Evolutionary conservation across 202 grass and related monocot species (phyloP).

Genomic region (Setaria viridis): DNA sequence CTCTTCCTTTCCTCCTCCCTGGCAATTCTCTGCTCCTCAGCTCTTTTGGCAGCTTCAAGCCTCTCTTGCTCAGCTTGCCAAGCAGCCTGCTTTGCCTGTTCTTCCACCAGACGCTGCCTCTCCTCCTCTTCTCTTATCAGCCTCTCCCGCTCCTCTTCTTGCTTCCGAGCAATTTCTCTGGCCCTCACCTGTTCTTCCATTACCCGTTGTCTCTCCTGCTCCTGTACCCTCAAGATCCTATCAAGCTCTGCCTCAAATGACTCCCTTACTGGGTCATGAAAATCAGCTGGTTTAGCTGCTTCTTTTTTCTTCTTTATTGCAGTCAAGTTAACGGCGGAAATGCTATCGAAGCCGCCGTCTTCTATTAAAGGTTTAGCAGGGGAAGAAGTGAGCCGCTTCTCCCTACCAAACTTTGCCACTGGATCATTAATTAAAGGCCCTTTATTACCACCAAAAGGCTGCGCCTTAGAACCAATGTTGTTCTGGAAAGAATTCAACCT

Average conservation of each 20-base stretch:
- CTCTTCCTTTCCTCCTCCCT: constrained; percentile 89
- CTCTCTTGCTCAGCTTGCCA: constrained; percentile 90
- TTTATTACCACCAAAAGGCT: constrained; percentile 60
- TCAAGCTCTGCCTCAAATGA: constrained; percentile 97
- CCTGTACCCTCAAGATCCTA: constrained; percentile 83
- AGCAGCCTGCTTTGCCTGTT: constrained; percentile 71
- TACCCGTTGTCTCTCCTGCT: constrained; percentile 78
- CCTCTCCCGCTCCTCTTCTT: constrained; percentile 90
- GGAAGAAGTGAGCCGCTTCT: constrained; percentile 53
- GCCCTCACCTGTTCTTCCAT: constrained; percentile 77
- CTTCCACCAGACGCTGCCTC: constrained; percentile 67
- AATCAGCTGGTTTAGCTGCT: constrained; percentile 64
- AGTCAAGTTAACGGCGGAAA: constrained; percentile 69
- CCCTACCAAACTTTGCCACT: constrained; percentile 60
- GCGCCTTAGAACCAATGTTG: constrained; percentile 60
- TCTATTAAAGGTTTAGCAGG: constrained; percentile 64
- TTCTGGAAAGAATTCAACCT: constrained; percentile 69
- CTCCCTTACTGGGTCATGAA: constrained; percentile 87
- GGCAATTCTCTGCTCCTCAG: constrained; percentile 85
- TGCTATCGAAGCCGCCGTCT: constrained; percentile 63
- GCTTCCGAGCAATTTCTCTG: constrained; percentile 72
- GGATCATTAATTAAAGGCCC: constrained; percentile 52
- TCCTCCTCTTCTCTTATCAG: constrained; percentile 82
- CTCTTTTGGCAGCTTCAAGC: constrained; percentile 67
- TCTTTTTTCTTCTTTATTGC: constrained; percentile 93